Percentiles rank a stretch among this genome's conserved stretches.
phyloP scores from a whole-genome alignment of 768 basidiomycete genomes.

The Amanita fuliginea region DNA sequence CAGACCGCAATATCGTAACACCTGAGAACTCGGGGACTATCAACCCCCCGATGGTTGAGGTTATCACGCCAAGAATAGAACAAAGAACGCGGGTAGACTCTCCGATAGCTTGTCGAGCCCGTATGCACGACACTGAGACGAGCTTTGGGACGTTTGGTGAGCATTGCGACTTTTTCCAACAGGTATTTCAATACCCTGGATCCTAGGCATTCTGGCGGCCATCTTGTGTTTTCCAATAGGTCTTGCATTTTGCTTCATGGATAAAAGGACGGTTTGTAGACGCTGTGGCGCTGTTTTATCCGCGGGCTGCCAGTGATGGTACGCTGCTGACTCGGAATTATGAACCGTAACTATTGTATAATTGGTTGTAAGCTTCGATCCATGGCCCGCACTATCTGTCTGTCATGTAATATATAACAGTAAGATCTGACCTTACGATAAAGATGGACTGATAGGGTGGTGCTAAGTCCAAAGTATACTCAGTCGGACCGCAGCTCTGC shows the following conservation, averaged over 20 bases:
- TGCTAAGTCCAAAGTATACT: too few species aligned
- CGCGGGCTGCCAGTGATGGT: constrained; percentile 25
- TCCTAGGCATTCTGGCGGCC: constrained; percentile 65
- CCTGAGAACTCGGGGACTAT: too few species aligned
- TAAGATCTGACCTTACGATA: too few species aligned
- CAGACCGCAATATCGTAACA: too few species aligned
- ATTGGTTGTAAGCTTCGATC: constrained; percentile 15
- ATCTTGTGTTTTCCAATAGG: constrained; percentile 84
- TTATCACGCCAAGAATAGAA: too few species aligned
- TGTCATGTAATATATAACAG: constrained; percentile 40
- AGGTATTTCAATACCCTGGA: constrained; percentile 6
- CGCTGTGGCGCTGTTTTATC: constrained; percentile 35
- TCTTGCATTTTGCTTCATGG: constrained; percentile 66
- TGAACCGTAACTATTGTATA: too few species aligned
- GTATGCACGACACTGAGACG: constrained; percentile 49
- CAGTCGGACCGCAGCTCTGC: too few species aligned
- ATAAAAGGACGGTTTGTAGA: constrained; percentile 57
- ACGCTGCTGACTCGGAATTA: constrained; percentile 18
- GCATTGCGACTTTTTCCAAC: constrained; percentile 11
- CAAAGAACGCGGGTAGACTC: constrained; percentile 59
- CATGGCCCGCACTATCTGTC: constrained; percentile 77
- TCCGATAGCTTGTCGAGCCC: constrained; percentile 75
- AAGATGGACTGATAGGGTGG: too few species aligned
- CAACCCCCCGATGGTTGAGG: too few species aligned
- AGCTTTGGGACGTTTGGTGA: constrained; percentile 63